Evolutionary conservation across 805 yeast species (phyloP), one percentile per base, ranked within the genome.

Genomic region (Saccharomycopsis javanensis): DNA sequence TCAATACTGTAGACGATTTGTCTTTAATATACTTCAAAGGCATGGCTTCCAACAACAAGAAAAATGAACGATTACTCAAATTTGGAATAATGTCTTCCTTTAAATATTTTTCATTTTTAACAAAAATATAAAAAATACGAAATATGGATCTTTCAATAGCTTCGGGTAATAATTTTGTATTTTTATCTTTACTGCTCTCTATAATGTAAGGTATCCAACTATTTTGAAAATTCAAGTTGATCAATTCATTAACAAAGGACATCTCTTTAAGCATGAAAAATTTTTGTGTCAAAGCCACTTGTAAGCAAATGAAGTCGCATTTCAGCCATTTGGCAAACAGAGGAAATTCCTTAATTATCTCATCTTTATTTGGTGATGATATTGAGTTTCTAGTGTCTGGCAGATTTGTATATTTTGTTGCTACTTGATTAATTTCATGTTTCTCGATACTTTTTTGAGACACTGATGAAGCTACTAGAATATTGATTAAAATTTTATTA

Each of bases 61-160:
- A 57, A 13, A 27, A 31, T 35, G 60, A 57, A 16, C 42, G 48
- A 20, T 30, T 27, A 7, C 48, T 27, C 28, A 38, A 45, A 23
- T 42, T 27, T 50, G 50, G 50, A 33, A 23, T 16, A 45, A 48
- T 13, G 25, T 31, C 33, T n/a, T 25, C n/a, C 13, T 42, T 16
- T n/a, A 42, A 42, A 42, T 42, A 42, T 3, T 42, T 15, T 4
- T 42, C 48, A 33, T 60, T 55, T 35, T 37, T 54, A 18, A 60
- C 35, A 35, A 60, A 60, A 45, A 60, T 48, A 60, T 52, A 60
- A 18, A 60, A 60, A 4, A 60, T 52, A 33, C 62, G 25, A 58
- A 60, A 60, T n/a, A 60, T 53, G 18, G 62, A 60, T n/a, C 62
- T 20, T 42, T 60, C 62, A 15, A 60, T 56, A 25, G 52, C 25